These are phyloP conservation scores for Hortaea sp. DNA, from an alignment of 2,329 filamentous ascomycete species.

Conservation along the genomic window DNA sequence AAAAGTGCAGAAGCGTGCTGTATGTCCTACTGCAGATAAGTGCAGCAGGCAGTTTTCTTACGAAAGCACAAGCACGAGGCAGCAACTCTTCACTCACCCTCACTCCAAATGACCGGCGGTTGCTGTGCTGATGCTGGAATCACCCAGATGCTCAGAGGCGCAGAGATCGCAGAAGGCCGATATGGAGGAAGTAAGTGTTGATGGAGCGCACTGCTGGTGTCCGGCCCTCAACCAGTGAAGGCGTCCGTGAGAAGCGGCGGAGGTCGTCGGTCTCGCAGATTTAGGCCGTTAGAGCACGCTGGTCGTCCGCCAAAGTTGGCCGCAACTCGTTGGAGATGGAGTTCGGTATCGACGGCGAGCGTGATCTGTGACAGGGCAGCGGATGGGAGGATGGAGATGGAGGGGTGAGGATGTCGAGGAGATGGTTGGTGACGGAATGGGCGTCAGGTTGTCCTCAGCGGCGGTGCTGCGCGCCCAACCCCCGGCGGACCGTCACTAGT, in stretches of 20 bases:
- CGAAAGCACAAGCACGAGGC: background rate
- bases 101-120: slow-evolving; percentile 14
- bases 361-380: slow-evolving; percentile 15
- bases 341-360: slow-evolving; percentile 1
- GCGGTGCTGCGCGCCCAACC: too few species aligned
- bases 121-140: background rate
- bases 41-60: background rate
- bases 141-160: background rate
- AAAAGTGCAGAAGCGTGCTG: background rate
- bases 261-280: slow-evolving; percentile 19
- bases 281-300: slow-evolving; percentile 11
- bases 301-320: slow-evolving; percentile 1
- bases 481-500: background rate
- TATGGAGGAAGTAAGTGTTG: background rate
- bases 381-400: slow-evolving; percentile 5
- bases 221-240: slow-evolving; percentile 48
- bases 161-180: slow-evolving; percentile 3
- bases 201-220: slow-evolving; percentile 10
- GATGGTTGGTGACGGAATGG: slow-evolving; percentile 6
- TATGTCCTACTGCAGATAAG: background rate
- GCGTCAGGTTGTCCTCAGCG: background rate
- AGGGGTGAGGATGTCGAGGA: slow-evolving; percentile 9
- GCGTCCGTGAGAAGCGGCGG: slow-evolving; percentile 40
- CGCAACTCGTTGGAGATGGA: slow-evolving; percentile 1
- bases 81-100: slow-evolving; percentile 16